These are phyloP conservation scores for Claviceps lovelessii DNA, from an alignment of 2,329 filamentous ascomycete species.

Conservation along the genomic window DNA sequence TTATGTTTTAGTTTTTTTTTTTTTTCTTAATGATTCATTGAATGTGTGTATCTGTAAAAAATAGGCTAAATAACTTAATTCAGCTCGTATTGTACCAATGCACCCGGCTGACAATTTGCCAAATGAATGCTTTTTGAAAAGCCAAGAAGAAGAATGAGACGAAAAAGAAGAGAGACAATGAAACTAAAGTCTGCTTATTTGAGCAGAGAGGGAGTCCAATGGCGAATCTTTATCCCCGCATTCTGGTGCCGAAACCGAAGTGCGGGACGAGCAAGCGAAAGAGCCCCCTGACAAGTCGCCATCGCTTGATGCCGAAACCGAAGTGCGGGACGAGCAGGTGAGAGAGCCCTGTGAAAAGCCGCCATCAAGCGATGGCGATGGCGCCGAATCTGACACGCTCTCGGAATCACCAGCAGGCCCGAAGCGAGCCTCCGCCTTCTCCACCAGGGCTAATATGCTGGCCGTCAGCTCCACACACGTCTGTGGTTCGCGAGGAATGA, in stretches of 20 bases:
- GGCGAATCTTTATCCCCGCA: not conserved
- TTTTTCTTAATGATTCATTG: too few relatives aligned
- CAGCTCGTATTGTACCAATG: too few relatives aligned
- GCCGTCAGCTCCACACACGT: conserved; percentile 30
- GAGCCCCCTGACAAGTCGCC: too few relatives aligned
- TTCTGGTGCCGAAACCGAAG: not conserved
- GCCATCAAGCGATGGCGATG: not conserved
- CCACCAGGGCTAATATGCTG: not conserved
- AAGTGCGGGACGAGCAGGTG: too few relatives aligned
- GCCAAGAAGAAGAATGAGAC: too few relatives aligned
- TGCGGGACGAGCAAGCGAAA: not conserved
- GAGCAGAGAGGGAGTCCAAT: too few relatives aligned
- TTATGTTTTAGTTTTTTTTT: too few relatives aligned
- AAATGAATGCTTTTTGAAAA: not conserved
- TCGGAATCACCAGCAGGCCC: not conserved
- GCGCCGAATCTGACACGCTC: not conserved
- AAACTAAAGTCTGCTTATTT: too few relatives aligned
- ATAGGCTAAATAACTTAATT: too few relatives aligned
- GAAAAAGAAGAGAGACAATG: not conserved
- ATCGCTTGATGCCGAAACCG: too few relatives aligned
- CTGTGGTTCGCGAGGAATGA: conserved; percentile 38
- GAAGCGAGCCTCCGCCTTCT: not conserved
- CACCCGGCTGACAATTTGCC: too few relatives aligned
- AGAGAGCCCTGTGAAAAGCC: not conserved
- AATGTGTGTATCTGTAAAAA: too few relatives aligned